Conservation (phyloP, 768 basidiomycete species). For the Saitozyma sp. region DNA sequence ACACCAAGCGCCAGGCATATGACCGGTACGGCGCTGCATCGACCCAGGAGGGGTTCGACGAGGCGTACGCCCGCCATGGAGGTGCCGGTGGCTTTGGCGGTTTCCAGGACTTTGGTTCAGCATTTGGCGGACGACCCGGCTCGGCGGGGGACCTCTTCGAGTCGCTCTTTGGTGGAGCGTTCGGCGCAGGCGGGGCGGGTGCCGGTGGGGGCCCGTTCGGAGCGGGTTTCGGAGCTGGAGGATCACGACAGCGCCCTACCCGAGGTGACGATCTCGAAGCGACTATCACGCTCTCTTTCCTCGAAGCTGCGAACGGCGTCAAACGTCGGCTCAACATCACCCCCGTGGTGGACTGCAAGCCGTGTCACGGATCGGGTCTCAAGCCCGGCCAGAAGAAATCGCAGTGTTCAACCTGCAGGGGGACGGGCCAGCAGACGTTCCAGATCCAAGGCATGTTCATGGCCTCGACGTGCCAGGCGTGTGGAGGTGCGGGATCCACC, state of each 20-base stretch:
- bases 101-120: slow-evolving; percentile 68
- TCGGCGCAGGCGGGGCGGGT: slow-evolving; percentile 56
- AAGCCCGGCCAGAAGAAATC: slow-evolving; percentile 80
- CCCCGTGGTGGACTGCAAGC: slow-evolving; percentile 76
- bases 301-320: slow-evolving; percentile 92
- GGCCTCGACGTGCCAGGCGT: slow-evolving; percentile 83
- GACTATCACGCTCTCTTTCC: slow-evolving; percentile 72
- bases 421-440: slow-evolving; percentile 83
- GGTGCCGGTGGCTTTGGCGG: slow-evolving; percentile 69
- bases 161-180: slow-evolving; percentile 69
- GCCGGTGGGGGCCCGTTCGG: slow-evolving; percentile 52
- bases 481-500: slow-evolving; percentile 75
- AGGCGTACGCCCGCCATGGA: slow-evolving; percentile 71
- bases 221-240: slow-evolving; percentile 52
- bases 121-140: slow-evolving; percentile 51
- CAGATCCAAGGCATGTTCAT: slow-evolving; percentile 95
- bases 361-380: slow-evolving; percentile 83
- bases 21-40: slow-evolving; percentile 92
- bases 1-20: slow-evolving; percentile 84
- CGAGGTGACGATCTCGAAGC: slow-evolving; percentile 83
- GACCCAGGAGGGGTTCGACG: slow-evolving; percentile 90
- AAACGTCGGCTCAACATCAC: slow-evolving; percentile 71
- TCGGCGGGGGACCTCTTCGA: slow-evolving; percentile 73
- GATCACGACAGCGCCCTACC: slow-evolving; percentile 52
- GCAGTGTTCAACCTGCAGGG: slow-evolving; percentile 76